A percentile compares a stretch with the other conserved stretches of the same genome.
Evolutionary conservation across 805 yeast species (phyloP).

Genomic region (Teunomyces kruisii): DNA sequence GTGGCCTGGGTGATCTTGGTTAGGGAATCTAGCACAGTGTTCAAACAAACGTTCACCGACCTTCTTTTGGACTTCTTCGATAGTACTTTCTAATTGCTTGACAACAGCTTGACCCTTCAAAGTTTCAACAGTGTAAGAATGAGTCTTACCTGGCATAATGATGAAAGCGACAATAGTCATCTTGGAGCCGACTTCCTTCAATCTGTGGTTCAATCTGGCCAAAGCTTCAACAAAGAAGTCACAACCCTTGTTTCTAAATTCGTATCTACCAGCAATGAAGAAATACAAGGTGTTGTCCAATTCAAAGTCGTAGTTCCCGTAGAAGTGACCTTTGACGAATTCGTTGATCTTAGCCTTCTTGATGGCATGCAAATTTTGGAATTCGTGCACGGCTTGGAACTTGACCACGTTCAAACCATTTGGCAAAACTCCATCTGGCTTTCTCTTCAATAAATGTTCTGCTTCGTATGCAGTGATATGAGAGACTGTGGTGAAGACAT

Average conservation of each 20-base stretch:
- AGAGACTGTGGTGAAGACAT: slow-evolving; percentile 95
- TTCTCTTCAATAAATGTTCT: slow-evolving; percentile 88
- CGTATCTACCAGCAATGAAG: slow-evolving; percentile 96
- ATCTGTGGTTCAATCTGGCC: slow-evolving; percentile 85
- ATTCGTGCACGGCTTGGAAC: slow-evolving; percentile 96
- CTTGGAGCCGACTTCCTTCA: slow-evolving; percentile 78
- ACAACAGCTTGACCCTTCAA: slow-evolving; percentile 95
- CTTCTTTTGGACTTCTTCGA: slow-evolving; percentile 79
- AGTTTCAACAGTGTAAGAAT: slow-evolving; percentile 94
- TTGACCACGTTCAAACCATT: slow-evolving; percentile 94
- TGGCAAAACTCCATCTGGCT: slow-evolving; percentile 97
- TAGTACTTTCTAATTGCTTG: slow-evolving; percentile 84
- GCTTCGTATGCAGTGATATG: slow-evolving; percentile 96
- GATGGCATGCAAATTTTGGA: slow-evolving; percentile 91
- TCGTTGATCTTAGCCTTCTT: slow-evolving; percentile 91
- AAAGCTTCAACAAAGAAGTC: slow-evolving; percentile 91
- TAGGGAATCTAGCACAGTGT: slow-evolving; percentile 72
- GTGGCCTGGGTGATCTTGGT: slow-evolving; percentile 22
- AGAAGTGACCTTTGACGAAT: slow-evolving; percentile 94
- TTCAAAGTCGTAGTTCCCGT: slow-evolving; percentile 94
- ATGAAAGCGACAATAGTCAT: slow-evolving; percentile 95
- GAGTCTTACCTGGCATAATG: slow-evolving; percentile 95
- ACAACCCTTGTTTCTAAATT: slow-evolving; percentile 94
- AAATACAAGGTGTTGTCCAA: slow-evolving; percentile 91
- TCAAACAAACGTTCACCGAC: slow-evolving; percentile 89